Evolutionary conservation across 2,329 filamentous ascomycete genomes (phyloP).

Genomic region (Stemphylium lycopersici): DNA sequence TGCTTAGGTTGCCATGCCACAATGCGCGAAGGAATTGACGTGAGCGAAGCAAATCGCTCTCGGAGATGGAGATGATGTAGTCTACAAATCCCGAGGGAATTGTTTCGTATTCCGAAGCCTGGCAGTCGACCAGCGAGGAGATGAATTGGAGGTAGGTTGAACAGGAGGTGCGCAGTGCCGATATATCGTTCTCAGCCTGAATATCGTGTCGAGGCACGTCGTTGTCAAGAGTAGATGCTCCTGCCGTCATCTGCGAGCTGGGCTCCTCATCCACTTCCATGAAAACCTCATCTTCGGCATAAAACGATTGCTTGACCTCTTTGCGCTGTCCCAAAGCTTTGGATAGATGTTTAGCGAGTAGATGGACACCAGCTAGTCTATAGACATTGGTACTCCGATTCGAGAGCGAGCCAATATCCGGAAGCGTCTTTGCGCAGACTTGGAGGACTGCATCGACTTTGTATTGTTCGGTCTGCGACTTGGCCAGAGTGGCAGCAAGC

Average conservation of each 20-base stretch:
- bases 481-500: slow-evolving; percentile 45
- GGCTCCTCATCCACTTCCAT: slow-evolving; percentile 74
- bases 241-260: slow-evolving; percentile 63
- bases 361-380: slow-evolving; percentile 39
- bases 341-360: slow-evolving; percentile 41
- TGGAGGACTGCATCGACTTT: slow-evolving; percentile 53
- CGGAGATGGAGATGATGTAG: slow-evolving; percentile 33
- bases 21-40: slow-evolving; percentile 38
- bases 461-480: slow-evolving; percentile 49
- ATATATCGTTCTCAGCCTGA: slow-evolving; percentile 32
- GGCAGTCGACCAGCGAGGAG: slow-evolving; percentile 21
- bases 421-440: slow-evolving; percentile 41
- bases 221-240: slow-evolving; percentile 41
- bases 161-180: slow-evolving; percentile 39
- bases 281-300: slow-evolving; percentile 54
- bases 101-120: slow-evolving; percentile 11
- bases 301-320: slow-evolving; percentile 41
- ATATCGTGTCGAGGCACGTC: slow-evolving; percentile 56
- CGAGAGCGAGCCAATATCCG: slow-evolving; percentile 28
- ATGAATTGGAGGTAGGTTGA: slow-evolving; percentile 39
- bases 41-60: slow-evolving; percentile 40
- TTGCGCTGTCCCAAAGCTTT: slow-evolving; percentile 37
- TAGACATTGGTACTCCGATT: slow-evolving; percentile 26
- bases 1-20: slow-evolving; percentile 27
- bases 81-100: slow-evolving; percentile 38